Base-by-base conservation (phyloP, 148 eudicot genomes). In the Beta vulgaris region DNA sequence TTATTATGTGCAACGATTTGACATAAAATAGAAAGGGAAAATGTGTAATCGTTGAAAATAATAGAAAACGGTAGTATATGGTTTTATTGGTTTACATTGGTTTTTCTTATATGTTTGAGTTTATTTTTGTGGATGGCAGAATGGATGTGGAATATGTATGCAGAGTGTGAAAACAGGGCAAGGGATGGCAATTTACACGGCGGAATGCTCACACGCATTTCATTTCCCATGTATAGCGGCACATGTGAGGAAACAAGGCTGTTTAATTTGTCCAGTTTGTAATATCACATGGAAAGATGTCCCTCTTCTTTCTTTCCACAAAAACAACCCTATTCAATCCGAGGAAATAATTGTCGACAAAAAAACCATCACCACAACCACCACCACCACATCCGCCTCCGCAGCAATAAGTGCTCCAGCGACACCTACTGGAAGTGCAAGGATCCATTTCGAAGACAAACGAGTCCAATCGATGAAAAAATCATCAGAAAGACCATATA, bases 211-310 rank as follows among this genome's bases (percentile, higher is more conserved):
- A 0, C 98, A 94, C 67, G 60, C 87, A 11, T 94, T 94, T 72
- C 97, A 94, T 57, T 91, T 90, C 75, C 91, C 96, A n/a, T 94
- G 98, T 78, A 88, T 94, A 3, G 85, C 92, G 0, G 31, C 88
- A 0, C 90, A 88, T 58, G 86, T 91, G 4, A 70, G 81, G 25
- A 84, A 85, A 16, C 86, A 76, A 34, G 73, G 71, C 48, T 49
- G 21, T 36, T 78, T 94, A 10, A 71, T 85, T 44, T 94, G 97
- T 75, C 98, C 98, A 1, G 86, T 90, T n/a, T 94, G 98, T 58
- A 81, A 82, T 32, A 21, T 90, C 66, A 63, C 86, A 2, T 94
- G 98, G 97, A 87, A 81, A 69, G 89, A 93, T 64, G 88, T 83
- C 12, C 97, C 97, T 6, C 83, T 93, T 3, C 83, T 93, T 14